phyloP scores from a whole-genome alignment of 139 green algal genomes.

The Tetratostichococcus sp. region DNA sequence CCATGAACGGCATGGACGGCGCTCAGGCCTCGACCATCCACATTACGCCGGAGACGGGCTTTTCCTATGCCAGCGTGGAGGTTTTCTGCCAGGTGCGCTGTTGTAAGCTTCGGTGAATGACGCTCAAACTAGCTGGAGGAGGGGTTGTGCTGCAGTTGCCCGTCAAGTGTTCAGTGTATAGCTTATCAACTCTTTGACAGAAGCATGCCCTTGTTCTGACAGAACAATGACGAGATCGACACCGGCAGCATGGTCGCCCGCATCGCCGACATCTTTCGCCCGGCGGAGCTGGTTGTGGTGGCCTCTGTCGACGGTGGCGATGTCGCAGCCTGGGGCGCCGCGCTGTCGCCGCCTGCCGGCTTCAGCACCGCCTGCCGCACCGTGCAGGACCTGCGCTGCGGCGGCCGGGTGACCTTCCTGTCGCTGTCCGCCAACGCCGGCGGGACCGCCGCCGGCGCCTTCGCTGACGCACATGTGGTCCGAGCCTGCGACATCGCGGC shows the following conservation, averaged over 20 bases:
- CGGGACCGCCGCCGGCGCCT: no score
- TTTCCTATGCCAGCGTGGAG: conserved; percentile 91
- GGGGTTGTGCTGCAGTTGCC: no score
- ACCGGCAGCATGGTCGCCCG: conserved; percentile 28
- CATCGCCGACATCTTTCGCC: conserved; percentile 48
- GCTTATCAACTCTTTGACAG: no score
- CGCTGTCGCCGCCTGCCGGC: conserved; percentile 7
- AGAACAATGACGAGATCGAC: not conserved
- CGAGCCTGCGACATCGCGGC: no score
- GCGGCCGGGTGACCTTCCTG: conserved; percentile 28
- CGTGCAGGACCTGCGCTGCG: conserved; percentile 41
- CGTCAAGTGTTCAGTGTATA: no score
- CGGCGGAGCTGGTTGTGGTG: conserved; percentile 46
- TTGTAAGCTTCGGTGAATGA: no score
- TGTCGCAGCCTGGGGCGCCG: not conserved
- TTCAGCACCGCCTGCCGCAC: conserved; percentile 35
- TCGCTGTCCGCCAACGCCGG: not conserved
- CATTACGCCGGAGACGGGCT: conserved; percentile 92
- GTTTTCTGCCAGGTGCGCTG: conserved; percentile 34
- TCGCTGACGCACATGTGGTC: no score
- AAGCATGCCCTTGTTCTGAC: no score
- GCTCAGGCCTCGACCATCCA: conserved; percentile 91
- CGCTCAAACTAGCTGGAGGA: no score
- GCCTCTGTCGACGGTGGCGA: conserved; percentile 34
- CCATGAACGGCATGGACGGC: conserved; percentile 87